Conservation (phyloP, 179 eudicot species). For the Silene coronaria region DNA sequence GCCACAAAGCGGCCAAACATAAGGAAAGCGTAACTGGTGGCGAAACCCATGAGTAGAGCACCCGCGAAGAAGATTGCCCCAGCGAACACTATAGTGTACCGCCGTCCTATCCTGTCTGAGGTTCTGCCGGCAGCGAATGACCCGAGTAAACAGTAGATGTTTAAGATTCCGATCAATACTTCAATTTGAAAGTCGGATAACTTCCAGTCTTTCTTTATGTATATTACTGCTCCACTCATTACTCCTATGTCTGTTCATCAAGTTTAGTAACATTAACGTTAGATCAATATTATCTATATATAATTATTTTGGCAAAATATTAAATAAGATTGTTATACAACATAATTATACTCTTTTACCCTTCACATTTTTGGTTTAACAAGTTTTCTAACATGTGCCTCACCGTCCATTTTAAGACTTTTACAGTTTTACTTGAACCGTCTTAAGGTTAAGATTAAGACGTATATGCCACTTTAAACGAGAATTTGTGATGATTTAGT, state of each 20-base stretch:
- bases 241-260: conserved; percentile 50
- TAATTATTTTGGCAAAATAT: no score
- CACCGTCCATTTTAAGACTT: no score
- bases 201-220: conserved; percentile 50
- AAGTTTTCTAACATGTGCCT: no score
- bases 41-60: conserved; percentile 64
- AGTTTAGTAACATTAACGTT: background rate
- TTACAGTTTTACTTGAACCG: no score
- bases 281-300: no score
- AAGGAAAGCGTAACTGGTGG: conserved; percentile 54
- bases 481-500: no score
- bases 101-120: conserved; percentile 70
- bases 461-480: no score
- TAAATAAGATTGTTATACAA: no score
- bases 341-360: no score
- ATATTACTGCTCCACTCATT: conserved; percentile 68
- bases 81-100: conserved; percentile 65
- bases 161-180: conserved; percentile 47
- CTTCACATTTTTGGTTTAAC: no score
- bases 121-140: conserved; percentile 65
- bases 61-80: conserved; percentile 59
- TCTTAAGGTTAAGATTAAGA: no score
- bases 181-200: conserved; percentile 44
- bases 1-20: conserved; percentile 76
- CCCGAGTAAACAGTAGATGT: conserved; percentile 59